These are phyloP conservation scores for Galerina sulciceps DNA, from an alignment of 768 basidiomycete species.

Conservation along the genomic window DNA sequence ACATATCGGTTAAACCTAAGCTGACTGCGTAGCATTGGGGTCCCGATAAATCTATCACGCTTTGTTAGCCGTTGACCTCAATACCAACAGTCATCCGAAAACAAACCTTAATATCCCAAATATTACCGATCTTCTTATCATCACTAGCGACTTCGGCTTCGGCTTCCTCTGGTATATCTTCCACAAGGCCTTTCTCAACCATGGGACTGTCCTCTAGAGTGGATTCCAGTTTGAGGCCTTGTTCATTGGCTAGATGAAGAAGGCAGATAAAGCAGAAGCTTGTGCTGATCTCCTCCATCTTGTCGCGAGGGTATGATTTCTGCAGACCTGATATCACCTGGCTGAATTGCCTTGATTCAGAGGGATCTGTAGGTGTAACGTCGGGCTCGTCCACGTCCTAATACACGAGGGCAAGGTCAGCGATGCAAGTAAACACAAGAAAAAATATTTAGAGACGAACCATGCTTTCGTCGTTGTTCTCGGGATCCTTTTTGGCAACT, in stretches of 20 bases:
- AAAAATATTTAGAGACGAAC: slow-evolving; percentile 35
- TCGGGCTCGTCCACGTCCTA: slow-evolving; percentile 59
- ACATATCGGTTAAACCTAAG: slow-evolving; percentile 5
- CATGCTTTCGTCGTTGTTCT: slow-evolving; percentile 51
- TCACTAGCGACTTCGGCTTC: slow-evolving; percentile 18
- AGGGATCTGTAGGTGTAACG: slow-evolving; percentile 58
- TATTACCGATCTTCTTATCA: slow-evolving; percentile 61
- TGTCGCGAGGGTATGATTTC: slow-evolving; percentile 84
- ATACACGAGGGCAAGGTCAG: not conserved
- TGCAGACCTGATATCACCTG: slow-evolving; percentile 85
- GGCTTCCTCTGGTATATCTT: slow-evolving; percentile 24
- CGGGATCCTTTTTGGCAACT: slow-evolving; percentile 47
- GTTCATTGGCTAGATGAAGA: slow-evolving; percentile 95
- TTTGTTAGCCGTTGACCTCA: not conserved
- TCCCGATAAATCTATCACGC: slow-evolving; percentile 49
- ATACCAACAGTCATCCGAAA: not conserved
- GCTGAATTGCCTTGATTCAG: slow-evolving; percentile 71
- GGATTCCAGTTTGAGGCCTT: slow-evolving; percentile 83
- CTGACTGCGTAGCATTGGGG: slow-evolving; percentile 45
- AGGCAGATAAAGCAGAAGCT: slow-evolving; percentile 99
- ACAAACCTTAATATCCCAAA: slow-evolving; percentile 77
- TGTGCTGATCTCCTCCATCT: slow-evolving; percentile 98
- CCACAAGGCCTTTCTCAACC: slow-evolving; percentile 38
- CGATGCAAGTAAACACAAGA: not conserved
- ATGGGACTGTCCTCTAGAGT: slow-evolving; percentile 23